These are phyloP conservation scores for Annulohypoxylon truncatum DNA, from an alignment of 2,329 filamentous ascomycete genomes.

Conservation along the genomic window DNA sequence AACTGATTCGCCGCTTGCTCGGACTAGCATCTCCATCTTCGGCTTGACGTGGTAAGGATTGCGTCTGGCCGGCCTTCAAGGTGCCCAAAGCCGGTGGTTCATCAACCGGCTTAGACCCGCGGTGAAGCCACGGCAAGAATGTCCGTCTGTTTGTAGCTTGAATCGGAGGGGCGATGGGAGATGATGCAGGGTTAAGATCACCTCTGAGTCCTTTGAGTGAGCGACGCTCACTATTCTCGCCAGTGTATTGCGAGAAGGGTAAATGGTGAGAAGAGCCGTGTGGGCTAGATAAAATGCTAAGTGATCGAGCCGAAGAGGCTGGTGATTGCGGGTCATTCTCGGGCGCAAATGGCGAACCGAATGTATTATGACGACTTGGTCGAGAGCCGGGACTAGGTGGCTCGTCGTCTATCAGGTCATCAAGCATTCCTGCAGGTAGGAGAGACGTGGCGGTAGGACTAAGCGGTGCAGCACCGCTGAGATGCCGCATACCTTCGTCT, in stretches of 20 bases:
- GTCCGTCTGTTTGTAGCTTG: conserved; percentile 58
- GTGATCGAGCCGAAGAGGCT: conserved; percentile 67
- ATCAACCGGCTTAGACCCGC: conserved; percentile 69
- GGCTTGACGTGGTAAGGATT: conserved; percentile 75
- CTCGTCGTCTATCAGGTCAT: conserved; percentile 71
- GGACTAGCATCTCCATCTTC: conserved; percentile 66
- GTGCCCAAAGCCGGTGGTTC: conserved; percentile 74
- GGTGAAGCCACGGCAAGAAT: conserved; percentile 71
- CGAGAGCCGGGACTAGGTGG: conserved; percentile 57
- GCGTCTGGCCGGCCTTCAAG: conserved; percentile 77
- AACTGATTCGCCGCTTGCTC: conserved; percentile 68
- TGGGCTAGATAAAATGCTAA: conserved; percentile 70
- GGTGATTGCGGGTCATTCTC: conserved; percentile 69
- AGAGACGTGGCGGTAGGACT: conserved; percentile 81
- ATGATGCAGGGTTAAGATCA: conserved; percentile 53
- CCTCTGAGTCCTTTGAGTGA: conserved; percentile 52
- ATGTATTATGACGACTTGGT: conserved; percentile 51
- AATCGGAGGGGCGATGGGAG: conserved; percentile 53
- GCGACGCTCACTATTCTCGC: conserved; percentile 59
- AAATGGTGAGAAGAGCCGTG: conserved; percentile 70
- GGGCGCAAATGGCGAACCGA: conserved; percentile 51
- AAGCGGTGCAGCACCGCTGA: conserved; percentile 75
- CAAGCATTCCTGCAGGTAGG: conserved; percentile 74
- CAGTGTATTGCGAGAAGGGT: conserved; percentile 62
- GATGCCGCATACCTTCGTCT: conserved; percentile 70